Base-by-base conservation (phyloP, 306 rosid species). In the Casuarina glauca region DNA sequence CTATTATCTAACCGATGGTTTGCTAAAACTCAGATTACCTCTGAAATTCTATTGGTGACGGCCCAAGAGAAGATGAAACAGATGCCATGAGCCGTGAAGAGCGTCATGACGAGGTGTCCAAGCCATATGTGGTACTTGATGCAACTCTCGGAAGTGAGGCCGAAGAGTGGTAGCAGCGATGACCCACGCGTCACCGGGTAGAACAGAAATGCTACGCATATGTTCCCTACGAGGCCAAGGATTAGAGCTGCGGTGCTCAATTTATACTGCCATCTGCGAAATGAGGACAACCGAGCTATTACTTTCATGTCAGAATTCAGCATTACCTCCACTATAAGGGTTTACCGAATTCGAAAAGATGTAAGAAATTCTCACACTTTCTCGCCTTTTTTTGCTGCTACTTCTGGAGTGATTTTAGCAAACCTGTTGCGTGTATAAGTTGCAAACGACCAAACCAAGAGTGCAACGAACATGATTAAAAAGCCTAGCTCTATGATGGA, bases 91-190 rank as follows among this genome's bases (percentile, higher is more conserved):
- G 90, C 85, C 9, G 98, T 89, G 92, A 91, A 91, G 74, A 89
- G 68, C 4, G 78, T 60, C 95, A 91, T 84, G 69, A 58, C 70
- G 5, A 87, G 36, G 79, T 93, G 82, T 73, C 98, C 98, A 13
- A 93, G 81, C 95, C 97, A 93, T 6, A 91, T 88, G 78, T 93
- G 98, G 76, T 89, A 93, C 77, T 87, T 93, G 70, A 91, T 86
- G 84, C 93, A 78, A 1, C 80, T 83, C 81, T 93, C 98, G 6
- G 95, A 87, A 2, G 90, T 90, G 32, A 91, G 90, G 9, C 98
- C 93, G 10, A 91, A 12, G 45, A 93, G 70, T 4, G 89, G 88
- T 74, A 93, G 83, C 66, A 93, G 50, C 61, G 98, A 88, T 38
- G 98, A 93, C 36, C 93, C 91, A 5, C 97, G 93, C 0, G 95